Base-by-base conservation (phyloP, 139 green algal genomes). In the Yamagishiella unicocca region DNA sequence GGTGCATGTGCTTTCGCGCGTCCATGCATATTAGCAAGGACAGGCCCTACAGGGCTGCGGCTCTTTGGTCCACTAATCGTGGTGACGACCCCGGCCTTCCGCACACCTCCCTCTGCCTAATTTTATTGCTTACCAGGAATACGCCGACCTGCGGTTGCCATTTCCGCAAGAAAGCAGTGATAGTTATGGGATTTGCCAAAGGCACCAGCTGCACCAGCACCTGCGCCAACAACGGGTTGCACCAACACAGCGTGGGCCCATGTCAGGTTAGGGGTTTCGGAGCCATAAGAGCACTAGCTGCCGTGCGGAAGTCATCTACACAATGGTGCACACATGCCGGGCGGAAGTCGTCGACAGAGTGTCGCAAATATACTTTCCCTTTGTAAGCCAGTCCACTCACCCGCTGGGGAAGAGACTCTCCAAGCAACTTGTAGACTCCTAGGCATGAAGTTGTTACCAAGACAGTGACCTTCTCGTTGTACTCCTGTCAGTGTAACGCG, bases 401-500 rank as follows among this genome's bases (percentile, higher is more conserved):
- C 75, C 91, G 37, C 1, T 40, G 37, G 0, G 92, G 92, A 24
- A 94, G 83, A 3, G 82, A 78, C n/a, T 50, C 61, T 37, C 43
- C 54, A 14, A 94, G 88, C 82, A 90, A 66, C 38, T 50, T 38
- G 72, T 85, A 87, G 0, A 83, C 77, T 10, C 90, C 83, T 5
- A 58, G n/a, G 29, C 75, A 89, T 0, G 55, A 64, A 0, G 85
- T 92, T 2, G 92, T 94, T 2, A 94, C 54, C 61, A 94, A 74
- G 33, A 94, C 62, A 10, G 82, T 85, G 10, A 94, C 92, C 22
- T 90, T 87, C 35, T 93, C 91, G 46, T 92, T 93, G 84, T 93
- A 94, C 68, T 94, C 89, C 88, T 94, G 91, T 46, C 17, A 87
- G n/a, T n/a, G n/a, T n/a, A n/a, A n/a, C n/a, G n/a, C n/a, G n/a